A percentile compares a stretch with the other conserved stretches of the same genome.
These are phyloP conservation scores for Aspergillus affinis DNA, from an alignment of 495 filamentous ascomycete genomes.

Conservation along the genomic window DNA sequence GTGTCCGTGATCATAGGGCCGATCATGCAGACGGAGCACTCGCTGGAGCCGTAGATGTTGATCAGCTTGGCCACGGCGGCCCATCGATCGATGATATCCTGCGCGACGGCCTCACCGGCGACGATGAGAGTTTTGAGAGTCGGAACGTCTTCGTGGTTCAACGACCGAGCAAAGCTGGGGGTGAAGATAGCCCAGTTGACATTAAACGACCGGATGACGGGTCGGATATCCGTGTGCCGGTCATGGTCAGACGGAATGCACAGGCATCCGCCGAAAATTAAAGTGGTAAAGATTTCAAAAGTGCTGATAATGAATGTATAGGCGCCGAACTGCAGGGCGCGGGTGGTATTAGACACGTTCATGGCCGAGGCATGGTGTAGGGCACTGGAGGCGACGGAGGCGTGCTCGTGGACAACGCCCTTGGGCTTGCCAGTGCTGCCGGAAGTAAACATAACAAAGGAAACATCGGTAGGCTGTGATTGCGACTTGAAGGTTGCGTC, in stretches of 20 bases:
- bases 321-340: constrained; percentile 57
- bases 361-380: constrained; percentile 12
- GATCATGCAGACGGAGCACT: constrained; percentile 21
- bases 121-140: constrained; percentile 18
- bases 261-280: constrained; percentile 54
- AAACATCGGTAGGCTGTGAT: constrained; percentile 12
- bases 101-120: constrained; percentile 20
- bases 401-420: constrained; percentile 43
- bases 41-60: constrained; percentile 37
- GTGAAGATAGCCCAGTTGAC: constrained; percentile 30
- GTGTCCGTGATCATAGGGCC: constrained; percentile 16
- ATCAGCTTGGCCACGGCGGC: constrained; percentile 12
- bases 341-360: constrained; percentile 16
- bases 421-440: constrained; percentile 44
- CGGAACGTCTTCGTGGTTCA: constrained; percentile 33
- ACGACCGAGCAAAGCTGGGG: constrained; percentile 27
- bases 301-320: constrained; percentile 61
- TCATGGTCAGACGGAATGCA: constrained; percentile 55
- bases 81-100: constrained; percentile 21
- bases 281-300: constrained; percentile 58
- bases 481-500: constrained; percentile 11
- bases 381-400: constrained; percentile 26
- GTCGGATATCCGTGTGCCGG: constrained; percentile 31
- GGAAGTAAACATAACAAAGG: constrained; percentile 37
- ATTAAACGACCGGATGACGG: constrained; percentile 25